These are phyloP conservation scores for Pseudogymnoascus pannorum DNA, from an alignment of 2,329 filamentous ascomycete genomes.

Conservation along the genomic window DNA sequence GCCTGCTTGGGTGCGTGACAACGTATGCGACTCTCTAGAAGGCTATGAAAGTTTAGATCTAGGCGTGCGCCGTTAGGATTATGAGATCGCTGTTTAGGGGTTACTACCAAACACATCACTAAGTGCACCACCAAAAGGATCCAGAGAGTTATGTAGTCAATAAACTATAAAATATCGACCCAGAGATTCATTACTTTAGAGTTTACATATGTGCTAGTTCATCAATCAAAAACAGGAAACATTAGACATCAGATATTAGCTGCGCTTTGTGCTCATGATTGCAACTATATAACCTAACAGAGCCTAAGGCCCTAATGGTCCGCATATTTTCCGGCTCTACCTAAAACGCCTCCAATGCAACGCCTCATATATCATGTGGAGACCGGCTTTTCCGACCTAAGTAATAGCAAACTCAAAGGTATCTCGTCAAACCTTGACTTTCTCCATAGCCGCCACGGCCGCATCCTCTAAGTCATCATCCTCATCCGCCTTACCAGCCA, in stretches of 20 bases:
- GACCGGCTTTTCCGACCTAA: neutral
- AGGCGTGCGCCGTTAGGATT: neutral
- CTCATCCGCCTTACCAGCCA: constrained; percentile 60
- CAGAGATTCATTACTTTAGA: neutral
- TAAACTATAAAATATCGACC: neutral
- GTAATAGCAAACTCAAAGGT: constrained; percentile 15
- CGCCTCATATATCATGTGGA: constrained; percentile 12
- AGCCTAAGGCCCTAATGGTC: neutral
- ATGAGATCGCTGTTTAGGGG: neutral
- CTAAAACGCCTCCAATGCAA: constrained; percentile 26
- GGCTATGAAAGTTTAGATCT: constrained; percentile 7
- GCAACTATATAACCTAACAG: constrained; percentile 4
- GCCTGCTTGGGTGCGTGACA: neutral
- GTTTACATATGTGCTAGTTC: neutral
- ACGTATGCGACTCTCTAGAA: neutral
- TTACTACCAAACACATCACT: neutral
- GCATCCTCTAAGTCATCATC: constrained; percentile 56
- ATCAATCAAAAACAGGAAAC: neutral
- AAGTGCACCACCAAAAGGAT: neutral
- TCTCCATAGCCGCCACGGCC: constrained; percentile 55
- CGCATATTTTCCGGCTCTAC: neutral
- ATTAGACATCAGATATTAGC: too few species aligned
- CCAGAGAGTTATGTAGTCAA: neutral
- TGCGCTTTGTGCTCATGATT: constrained; percentile 6
- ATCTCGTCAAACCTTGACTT: constrained; percentile 58